A percentile compares a stretch with the other conserved stretches of the same genome.
Conservation (phyloP, 139 green algal genomes). For the Yamagishiella unicocca region DNA sequence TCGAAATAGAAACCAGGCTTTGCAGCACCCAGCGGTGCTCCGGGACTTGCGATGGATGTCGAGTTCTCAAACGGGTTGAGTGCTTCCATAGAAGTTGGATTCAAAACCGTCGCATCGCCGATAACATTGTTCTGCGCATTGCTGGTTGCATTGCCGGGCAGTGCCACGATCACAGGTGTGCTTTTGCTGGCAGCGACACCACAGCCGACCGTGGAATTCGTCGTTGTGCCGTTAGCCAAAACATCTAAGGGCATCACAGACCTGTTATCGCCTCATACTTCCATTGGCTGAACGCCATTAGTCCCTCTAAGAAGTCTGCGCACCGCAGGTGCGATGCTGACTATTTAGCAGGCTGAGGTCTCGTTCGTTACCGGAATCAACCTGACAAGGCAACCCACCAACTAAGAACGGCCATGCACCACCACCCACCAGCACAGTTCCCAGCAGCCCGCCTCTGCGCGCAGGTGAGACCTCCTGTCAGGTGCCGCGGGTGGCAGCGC, state of each 20-base stretch:
- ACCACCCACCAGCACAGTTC: slow-evolving; percentile 39
- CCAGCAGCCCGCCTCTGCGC: slow-evolving; percentile 11
- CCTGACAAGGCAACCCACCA: no score
- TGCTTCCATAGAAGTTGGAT: neutral
- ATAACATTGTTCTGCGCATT: neutral
- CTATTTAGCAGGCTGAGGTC: no score
- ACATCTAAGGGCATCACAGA: no score
- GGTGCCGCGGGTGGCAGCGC: neutral
- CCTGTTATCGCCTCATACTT: no score
- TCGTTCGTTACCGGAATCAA: no score
- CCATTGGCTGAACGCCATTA: no score
- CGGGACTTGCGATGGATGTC: neutral
- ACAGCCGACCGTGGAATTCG: neutral
- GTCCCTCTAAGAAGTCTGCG: no score
- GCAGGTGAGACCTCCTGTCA: slow-evolving; percentile 43
- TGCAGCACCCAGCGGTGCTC: neutral
- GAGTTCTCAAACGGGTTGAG: slow-evolving; percentile 41
- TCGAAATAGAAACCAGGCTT: slow-evolving; percentile 35
- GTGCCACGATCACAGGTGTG: neutral
- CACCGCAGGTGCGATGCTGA: no score
- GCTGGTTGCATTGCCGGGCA: neutral
- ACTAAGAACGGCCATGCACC: no score
- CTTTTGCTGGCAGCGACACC: neutral
- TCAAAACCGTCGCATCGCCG: neutral
- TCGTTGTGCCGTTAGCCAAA: neutral